Percentiles rank a stretch among this genome's conserved stretches.
Evolutionary conservation across 441 rosid genomes (phyloP).

Genomic region (Geranium incanum): DNA sequence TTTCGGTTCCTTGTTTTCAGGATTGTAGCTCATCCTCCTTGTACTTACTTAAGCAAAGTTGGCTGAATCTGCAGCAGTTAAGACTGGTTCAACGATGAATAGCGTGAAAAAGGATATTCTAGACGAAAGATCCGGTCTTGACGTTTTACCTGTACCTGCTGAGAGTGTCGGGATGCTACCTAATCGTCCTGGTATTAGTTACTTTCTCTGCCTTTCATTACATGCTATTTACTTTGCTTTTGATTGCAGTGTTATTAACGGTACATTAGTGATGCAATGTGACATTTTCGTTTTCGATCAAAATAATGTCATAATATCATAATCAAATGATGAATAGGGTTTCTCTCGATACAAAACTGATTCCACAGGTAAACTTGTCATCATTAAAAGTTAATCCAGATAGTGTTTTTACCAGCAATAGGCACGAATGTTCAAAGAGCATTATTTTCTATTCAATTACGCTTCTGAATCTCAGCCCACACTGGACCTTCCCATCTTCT

Average conservation of each 20-base stretch:
- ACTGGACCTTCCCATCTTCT: no score
- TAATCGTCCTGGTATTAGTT: slow-evolving; percentile 37
- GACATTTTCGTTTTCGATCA: not conserved
- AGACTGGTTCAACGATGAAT: slow-evolving; percentile 23
- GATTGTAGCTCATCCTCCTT: slow-evolving; percentile 27
- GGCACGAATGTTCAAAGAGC: not conserved
- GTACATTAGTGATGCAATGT: not conserved
- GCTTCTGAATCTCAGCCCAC: no score
- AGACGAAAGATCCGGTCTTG: slow-evolving; percentile 26
- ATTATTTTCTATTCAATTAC: not conserved
- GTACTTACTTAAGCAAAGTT: slow-evolving; percentile 41
- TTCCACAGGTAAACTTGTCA: not conserved
- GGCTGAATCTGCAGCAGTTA: slow-evolving; percentile 41
- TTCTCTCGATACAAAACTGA: not conserved
- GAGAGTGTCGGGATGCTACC: slow-evolving; percentile 68
- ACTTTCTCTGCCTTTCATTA: not conserved
- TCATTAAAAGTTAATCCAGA: not conserved
- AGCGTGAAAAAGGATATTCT: slow-evolving; percentile 23
- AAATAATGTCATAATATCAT: no score
- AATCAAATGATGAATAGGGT: not conserved
- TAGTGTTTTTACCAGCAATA: not conserved
- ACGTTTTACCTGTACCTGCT: slow-evolving; percentile 70
- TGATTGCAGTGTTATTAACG: not conserved
- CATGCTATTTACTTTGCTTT: not conserved
- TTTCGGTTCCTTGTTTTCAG: slow-evolving; percentile 15